phyloP scores from a whole-genome alignment of 2,329 filamentous ascomycete species.

The Talaromyces sp. region DNA sequence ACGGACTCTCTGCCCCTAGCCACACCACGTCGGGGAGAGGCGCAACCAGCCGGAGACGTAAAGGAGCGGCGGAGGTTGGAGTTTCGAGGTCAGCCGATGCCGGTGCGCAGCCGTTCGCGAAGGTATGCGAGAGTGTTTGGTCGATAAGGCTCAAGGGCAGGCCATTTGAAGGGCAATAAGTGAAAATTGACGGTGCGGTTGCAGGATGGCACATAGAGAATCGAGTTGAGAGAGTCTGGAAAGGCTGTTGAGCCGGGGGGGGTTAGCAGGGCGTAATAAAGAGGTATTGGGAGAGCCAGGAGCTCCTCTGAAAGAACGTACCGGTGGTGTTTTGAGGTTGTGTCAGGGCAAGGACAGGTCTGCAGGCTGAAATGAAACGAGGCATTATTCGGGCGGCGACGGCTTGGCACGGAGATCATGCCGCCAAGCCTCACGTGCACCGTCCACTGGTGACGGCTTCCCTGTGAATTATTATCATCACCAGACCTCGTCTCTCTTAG shows the following conservation, averaged over 20 bases:
- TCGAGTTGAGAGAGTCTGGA: background rate
- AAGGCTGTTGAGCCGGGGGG: background rate
- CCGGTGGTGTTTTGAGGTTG: background rate
- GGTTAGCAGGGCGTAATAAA: background rate
- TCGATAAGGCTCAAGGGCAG: slow-evolving; percentile 6
- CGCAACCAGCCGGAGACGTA: slow-evolving; percentile 18
- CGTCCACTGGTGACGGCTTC: background rate
- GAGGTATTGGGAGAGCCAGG: background rate
- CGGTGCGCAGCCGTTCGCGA: background rate
- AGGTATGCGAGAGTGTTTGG: background rate
- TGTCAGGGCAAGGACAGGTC: background rate
- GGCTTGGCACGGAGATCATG: background rate
- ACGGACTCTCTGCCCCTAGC: slow-evolving; percentile 46
- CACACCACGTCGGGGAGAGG: slow-evolving; percentile 35
- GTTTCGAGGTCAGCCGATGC: background rate
- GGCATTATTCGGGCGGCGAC: background rate
- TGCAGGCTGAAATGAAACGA: background rate
- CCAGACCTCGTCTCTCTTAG: background rate
- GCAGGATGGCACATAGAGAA: slow-evolving; percentile 36
- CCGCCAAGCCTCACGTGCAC: background rate
- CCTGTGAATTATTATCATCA: background rate
- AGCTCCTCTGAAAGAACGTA: background rate
- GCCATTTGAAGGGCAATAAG: slow-evolving; percentile 4
- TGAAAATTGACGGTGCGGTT: slow-evolving; percentile 16
- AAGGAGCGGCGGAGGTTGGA: slow-evolving; percentile 2